phyloP scores from a whole-genome alignment of 495 filamentous ascomycete species.

The Penicillium ucsense region DNA sequence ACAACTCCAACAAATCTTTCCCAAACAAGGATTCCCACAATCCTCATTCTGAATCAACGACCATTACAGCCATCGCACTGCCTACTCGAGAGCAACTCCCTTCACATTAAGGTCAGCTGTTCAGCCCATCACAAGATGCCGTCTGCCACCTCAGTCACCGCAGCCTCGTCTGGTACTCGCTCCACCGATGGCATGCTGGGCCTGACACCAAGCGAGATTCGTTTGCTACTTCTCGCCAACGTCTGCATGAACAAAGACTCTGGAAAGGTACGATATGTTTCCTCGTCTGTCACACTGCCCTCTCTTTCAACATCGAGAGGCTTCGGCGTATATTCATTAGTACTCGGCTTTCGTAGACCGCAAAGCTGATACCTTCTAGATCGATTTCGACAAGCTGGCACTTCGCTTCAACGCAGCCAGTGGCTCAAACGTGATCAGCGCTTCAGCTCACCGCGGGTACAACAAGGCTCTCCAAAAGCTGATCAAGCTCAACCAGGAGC shows the following conservation, averaged over 20 bases:
- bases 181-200: not conserved
- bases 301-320: no score
- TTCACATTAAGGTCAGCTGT: no score
- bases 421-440: not conserved
- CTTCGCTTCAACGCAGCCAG: not conserved
- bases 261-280: not conserved
- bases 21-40: no score
- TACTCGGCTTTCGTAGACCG: no score
- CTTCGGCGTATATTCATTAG: no score
- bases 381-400: not conserved
- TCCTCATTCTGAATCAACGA: no score
- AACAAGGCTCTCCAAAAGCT: not conserved
- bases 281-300: not conserved
- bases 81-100: no score
- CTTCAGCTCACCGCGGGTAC: not conserved
- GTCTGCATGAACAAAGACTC: not conserved
- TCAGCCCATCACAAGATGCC: not conserved
- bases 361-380: not conserved
- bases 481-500: not conserved
- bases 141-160: not conserved
- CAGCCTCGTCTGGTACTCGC: not conserved
- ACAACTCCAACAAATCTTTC: no score
- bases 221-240: not conserved
- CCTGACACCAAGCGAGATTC: not conserved
- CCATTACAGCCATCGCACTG: no score